Evolutionary conservation across 2,329 filamentous ascomycete genomes (phyloP).

Genomic region (Claviceps fusiformis): DNA sequence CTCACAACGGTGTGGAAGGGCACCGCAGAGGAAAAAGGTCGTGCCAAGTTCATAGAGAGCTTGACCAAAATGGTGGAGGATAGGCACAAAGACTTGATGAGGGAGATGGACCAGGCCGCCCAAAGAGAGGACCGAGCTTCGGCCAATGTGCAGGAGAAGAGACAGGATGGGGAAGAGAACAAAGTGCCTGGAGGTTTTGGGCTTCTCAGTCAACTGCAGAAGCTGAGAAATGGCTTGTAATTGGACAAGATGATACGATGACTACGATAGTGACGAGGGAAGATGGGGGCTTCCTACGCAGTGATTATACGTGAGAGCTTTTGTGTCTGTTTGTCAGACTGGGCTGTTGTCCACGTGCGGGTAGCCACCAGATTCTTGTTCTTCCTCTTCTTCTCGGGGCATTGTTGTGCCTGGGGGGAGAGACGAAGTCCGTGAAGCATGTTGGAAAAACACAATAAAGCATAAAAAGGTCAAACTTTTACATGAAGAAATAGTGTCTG

Average conservation of each 20-base stretch:
- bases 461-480: neutral
- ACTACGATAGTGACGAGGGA: neutral
- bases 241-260: neutral
- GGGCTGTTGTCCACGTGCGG: too few relatives aligned
- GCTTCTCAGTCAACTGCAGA: conserved; percentile 49
- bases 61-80: conserved; percentile 77
- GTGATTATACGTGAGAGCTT: neutral
- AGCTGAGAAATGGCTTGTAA: conserved; percentile 40
- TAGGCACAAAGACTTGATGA: conserved; percentile 38
- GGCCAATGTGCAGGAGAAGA: conserved; percentile 15
- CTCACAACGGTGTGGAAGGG: conserved; percentile 80
- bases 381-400: too few relatives aligned
- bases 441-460: too few relatives aligned
- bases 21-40: conserved; percentile 86
- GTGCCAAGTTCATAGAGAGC: conserved; percentile 67
- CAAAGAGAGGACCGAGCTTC: conserved; percentile 20
- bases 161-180: conserved; percentile 21
- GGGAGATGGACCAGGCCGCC: conserved; percentile 33
- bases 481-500: neutral
- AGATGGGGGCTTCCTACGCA: neutral
- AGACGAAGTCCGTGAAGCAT: too few relatives aligned
- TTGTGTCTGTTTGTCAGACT: too few relatives aligned
- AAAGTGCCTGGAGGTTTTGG: conserved; percentile 40
- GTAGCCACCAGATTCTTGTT: too few relatives aligned
- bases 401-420: too few relatives aligned